phyloP scores from a whole-genome alignment of 2,329 filamentous ascomycete species.

The Aspergillus sp. region DNA sequence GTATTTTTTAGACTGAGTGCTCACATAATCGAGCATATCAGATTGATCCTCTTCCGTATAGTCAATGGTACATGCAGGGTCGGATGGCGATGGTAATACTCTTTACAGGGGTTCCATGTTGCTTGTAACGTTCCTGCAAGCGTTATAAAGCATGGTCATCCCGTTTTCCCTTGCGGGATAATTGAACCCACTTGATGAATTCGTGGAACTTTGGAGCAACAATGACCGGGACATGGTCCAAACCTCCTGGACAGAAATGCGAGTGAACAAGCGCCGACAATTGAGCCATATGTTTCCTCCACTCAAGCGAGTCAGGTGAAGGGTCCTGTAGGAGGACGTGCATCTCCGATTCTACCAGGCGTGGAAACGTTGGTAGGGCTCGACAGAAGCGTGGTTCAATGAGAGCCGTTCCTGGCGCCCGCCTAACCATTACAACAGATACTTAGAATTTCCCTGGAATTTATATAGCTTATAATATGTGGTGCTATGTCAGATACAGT shows the following conservation, averaged over 20 bases:
- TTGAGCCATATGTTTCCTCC: too few species aligned
- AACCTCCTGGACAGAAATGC: background rate
- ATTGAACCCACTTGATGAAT: background rate
- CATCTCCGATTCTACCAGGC: background rate
- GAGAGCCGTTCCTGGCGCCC: too few species aligned
- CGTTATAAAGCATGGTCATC: background rate
- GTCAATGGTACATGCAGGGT: background rate
- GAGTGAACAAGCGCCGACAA: background rate
- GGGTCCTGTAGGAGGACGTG: background rate
- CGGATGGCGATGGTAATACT: background rate
- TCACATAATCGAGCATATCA: background rate
- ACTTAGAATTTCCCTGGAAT: too few species aligned
- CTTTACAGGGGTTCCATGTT: background rate
- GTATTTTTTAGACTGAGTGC: background rate
- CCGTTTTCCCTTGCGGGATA: background rate
- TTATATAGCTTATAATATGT: too few species aligned
- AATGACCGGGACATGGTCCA: background rate
- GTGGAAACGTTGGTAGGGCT: background rate
- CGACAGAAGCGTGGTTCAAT: too few species aligned
- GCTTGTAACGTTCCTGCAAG: background rate
- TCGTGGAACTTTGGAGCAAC: background rate
- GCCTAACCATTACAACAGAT: too few species aligned
- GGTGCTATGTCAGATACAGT: too few species aligned
- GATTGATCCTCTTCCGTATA: background rate
- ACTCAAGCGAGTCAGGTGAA: background rate